Evolutionary conservation across 2,329 filamentous ascomycete species (phyloP).

Genomic region (Hortaea sp.): DNA sequence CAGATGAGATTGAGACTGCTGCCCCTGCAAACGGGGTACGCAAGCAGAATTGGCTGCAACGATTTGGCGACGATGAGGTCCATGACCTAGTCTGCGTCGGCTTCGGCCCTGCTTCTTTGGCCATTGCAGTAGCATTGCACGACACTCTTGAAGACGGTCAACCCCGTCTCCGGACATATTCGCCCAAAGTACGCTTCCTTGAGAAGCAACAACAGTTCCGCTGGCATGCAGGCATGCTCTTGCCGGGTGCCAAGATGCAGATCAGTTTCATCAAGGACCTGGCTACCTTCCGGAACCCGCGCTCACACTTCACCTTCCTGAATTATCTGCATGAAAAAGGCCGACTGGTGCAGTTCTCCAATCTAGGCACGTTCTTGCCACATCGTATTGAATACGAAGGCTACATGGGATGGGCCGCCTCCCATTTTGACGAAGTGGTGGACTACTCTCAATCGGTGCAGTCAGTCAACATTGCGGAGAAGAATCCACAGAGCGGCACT

Average conservation of each 20-base stretch:
- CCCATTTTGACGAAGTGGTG: constrained; percentile 63
- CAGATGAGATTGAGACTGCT: background rate
- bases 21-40: background rate
- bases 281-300: constrained; percentile 76
- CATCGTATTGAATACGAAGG: constrained; percentile 85
- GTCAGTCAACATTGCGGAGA: constrained; percentile 50
- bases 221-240: constrained; percentile 93
- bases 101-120: constrained; percentile 83
- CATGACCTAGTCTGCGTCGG: constrained; percentile 85
- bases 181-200: constrained; percentile 71
- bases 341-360: constrained; percentile 82
- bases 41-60: constrained; percentile 33
- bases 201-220: constrained; percentile 76
- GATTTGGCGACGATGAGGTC: constrained; percentile 51
- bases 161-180: constrained; percentile 25
- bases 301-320: constrained; percentile 86
- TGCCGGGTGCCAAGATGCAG: constrained; percentile 80
- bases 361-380: constrained; percentile 79
- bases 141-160: constrained; percentile 52
- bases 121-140: constrained; percentile 80
- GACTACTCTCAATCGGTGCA: constrained; percentile 70
- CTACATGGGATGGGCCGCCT: constrained; percentile 87
- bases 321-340: constrained; percentile 81
- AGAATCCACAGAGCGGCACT: constrained; percentile 39
- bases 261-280: constrained; percentile 97